Conservation (phyloP, 257 asterid species). For the Solanum clarkiae region DNA sequence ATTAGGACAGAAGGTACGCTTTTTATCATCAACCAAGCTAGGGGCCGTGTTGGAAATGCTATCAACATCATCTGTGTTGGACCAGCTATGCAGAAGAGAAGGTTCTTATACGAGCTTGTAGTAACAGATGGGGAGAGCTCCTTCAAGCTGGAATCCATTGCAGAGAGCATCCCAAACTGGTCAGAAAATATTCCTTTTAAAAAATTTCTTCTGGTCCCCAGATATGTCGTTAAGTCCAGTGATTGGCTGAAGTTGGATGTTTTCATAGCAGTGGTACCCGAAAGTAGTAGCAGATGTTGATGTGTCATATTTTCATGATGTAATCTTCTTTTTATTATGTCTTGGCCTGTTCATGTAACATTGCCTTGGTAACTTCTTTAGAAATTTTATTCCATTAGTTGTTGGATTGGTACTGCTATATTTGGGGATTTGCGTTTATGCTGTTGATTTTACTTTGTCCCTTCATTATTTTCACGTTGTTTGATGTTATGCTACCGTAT, state of each 20-base stretch:
- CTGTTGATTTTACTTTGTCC: too few relatives aligned
- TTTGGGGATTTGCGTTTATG: background rate
- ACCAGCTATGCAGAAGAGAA: constrained; percentile 13
- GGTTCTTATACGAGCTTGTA: constrained; percentile 20
- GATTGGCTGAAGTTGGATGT: constrained; percentile 28
- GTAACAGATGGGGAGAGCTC: constrained; percentile 28
- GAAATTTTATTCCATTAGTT: background rate
- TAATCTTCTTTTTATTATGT: background rate
- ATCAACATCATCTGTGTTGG: constrained; percentile 32
- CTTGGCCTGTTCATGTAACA: background rate
- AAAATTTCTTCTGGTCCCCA: constrained; percentile 38
- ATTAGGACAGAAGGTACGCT: constrained; percentile 11
- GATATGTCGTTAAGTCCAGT: background rate
- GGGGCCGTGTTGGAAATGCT: constrained; percentile 22
- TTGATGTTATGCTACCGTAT: too few relatives aligned
- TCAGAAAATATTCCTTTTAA: constrained; percentile 3
- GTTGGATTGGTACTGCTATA: background rate
- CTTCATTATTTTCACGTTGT: too few relatives aligned
- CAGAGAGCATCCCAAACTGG: background rate
- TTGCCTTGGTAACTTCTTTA: background rate
- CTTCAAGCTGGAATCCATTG: constrained; percentile 21
- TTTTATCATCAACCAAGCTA: constrained; percentile 31
- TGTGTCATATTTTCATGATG: background rate
- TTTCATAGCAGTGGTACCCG: background rate
- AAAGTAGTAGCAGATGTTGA: too few relatives aligned